Percentiles rank a stretch among this genome's conserved stretches.
Evolutionary conservation across 768 basidiomycete species (phyloP).

Genomic region (Boletus speciosus): DNA sequence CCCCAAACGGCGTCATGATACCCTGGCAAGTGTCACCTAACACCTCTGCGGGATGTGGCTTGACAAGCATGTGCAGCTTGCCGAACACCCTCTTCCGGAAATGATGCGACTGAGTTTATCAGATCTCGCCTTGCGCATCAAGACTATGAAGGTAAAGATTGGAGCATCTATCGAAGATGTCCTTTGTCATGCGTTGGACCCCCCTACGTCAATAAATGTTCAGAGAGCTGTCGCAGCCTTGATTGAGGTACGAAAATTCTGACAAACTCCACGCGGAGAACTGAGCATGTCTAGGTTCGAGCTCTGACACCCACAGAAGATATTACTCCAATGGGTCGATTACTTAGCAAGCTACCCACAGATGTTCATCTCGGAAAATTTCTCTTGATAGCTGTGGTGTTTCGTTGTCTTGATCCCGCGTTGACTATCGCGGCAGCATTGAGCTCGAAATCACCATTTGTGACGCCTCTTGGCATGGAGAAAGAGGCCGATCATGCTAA

Average conservation of each 20-base stretch:
- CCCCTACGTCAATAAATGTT: slow-evolving; percentile 80
- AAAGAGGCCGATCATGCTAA: slow-evolving; percentile 85
- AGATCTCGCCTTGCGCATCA: slow-evolving; percentile 86
- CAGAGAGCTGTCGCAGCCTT: slow-evolving; percentile 86
- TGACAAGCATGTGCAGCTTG: slow-evolving; percentile 50
- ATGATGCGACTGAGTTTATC: slow-evolving; percentile 93
- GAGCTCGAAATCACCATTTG: slow-evolving; percentile 90
- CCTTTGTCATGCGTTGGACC: slow-evolving; percentile 83
- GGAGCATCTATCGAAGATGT: slow-evolving; percentile 88
- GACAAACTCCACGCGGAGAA: background rate
- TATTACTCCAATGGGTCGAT: slow-evolving; percentile 89
- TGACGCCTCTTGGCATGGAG: slow-evolving; percentile 85
- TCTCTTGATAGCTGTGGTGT: slow-evolving; percentile 75
- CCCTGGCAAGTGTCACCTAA: slow-evolving; percentile 44
- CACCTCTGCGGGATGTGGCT: background rate
- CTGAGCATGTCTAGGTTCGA: slow-evolving; percentile 52
- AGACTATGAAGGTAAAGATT: slow-evolving; percentile 88
- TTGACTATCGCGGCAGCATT: slow-evolving; percentile 92
- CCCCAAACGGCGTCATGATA: slow-evolving; percentile 83
- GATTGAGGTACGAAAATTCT: slow-evolving; percentile 61
- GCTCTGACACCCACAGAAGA: slow-evolving; percentile 85
- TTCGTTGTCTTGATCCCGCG: slow-evolving; percentile 93
- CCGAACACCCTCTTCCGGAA: slow-evolving; percentile 88
- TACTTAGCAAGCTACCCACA: slow-evolving; percentile 88
- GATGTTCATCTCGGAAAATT: slow-evolving; percentile 97